These are phyloP conservation scores for Pseudonectria buxi DNA, from an alignment of 2,329 filamentous ascomycete genomes.

Conservation along the genomic window DNA sequence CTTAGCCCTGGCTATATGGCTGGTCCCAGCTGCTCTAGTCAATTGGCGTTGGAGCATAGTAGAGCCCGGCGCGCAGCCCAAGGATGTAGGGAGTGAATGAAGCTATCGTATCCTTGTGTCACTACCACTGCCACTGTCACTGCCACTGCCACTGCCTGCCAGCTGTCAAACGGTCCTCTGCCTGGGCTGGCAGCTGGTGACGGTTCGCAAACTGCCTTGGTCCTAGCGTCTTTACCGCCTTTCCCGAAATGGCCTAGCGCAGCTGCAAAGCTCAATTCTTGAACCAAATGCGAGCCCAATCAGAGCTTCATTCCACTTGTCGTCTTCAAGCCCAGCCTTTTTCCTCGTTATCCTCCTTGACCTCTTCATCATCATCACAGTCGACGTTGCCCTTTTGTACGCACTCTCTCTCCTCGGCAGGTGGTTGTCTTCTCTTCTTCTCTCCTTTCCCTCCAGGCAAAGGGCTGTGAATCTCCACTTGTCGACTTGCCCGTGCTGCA, in stretches of 20 bases:
- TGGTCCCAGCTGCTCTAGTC: conserved; percentile 1
- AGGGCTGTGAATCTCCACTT: conserved; percentile 7
- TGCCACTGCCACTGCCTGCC: too few relatives aligned
- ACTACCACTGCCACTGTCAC: too few relatives aligned
- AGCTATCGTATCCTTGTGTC: too few relatives aligned
- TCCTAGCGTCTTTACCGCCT: conserved; percentile 13
- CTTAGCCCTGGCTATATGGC: not conserved
- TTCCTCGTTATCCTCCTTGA: conserved; percentile 10
- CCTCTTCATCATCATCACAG: conserved; percentile 5
- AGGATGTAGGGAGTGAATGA: too few relatives aligned
- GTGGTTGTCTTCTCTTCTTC: conserved; percentile 5
- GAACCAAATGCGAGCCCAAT: conserved; percentile 16
- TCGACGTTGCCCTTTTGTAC: conserved; percentile 2
- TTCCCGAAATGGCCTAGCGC: conserved; percentile 16
- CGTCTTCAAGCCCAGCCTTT: conserved; percentile 13
- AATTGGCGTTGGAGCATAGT: conserved; percentile 13
- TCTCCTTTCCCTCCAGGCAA: conserved; percentile 1
- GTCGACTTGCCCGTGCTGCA: too few relatives aligned
- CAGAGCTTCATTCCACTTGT: conserved; percentile 18
- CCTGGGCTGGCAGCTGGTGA: not conserved
- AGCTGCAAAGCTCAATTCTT: conserved; percentile 7
- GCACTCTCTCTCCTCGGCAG: not conserved
- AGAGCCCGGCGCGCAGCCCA: too few relatives aligned
- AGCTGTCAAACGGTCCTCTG: too few relatives aligned
- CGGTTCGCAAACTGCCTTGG: conserved; percentile 12